Evolutionary conservation across 2,329 filamentous ascomycete genomes (phyloP).

Genomic region (Colletotrichum echinochloae): DNA sequence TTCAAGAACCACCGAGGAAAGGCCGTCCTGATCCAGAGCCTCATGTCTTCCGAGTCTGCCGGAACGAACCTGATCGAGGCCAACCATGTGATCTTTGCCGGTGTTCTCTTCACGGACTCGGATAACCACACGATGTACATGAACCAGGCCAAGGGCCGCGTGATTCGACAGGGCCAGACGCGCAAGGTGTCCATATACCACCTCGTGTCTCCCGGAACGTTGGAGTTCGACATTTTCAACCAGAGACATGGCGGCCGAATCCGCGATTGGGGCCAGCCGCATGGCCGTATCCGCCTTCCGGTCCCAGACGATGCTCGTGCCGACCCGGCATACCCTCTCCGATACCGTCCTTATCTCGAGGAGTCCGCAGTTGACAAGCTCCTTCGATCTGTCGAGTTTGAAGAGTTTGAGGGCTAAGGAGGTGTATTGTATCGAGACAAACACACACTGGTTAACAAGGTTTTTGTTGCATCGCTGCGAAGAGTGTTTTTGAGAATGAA

Average conservation of each 20-base stretch:
- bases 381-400: conserved; percentile 26
- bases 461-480: neutral
- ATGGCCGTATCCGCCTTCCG: conserved; percentile 5
- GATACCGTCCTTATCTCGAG: conserved; percentile 17
- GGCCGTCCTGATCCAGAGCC: conserved; percentile 52
- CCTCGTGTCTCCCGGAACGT: conserved; percentile 52
- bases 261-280: neutral
- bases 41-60: conserved; percentile 54
- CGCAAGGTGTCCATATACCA: conserved; percentile 55
- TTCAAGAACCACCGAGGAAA: conserved; percentile 46
- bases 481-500: neutral
- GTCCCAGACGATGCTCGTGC: neutral
- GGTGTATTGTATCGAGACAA: neutral
- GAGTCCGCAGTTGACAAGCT: neutral
- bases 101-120: conserved; percentile 49
- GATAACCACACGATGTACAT: conserved; percentile 51
- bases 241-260: conserved; percentile 12
- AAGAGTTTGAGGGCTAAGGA: conserved; percentile 26
- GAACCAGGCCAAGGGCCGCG: conserved; percentile 55
- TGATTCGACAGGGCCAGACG: conserved; percentile 54
- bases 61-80: conserved; percentile 57
- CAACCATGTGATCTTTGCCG: conserved; percentile 57
- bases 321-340: conserved; percentile 5
- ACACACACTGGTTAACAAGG: neutral
- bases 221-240: conserved; percentile 55